A percentile compares a stretch with the other conserved stretches of the same genome.
Evolutionary conservation across 2,329 filamentous ascomycete species (phyloP).

Genomic region (Apiospora saccharicola): DNA sequence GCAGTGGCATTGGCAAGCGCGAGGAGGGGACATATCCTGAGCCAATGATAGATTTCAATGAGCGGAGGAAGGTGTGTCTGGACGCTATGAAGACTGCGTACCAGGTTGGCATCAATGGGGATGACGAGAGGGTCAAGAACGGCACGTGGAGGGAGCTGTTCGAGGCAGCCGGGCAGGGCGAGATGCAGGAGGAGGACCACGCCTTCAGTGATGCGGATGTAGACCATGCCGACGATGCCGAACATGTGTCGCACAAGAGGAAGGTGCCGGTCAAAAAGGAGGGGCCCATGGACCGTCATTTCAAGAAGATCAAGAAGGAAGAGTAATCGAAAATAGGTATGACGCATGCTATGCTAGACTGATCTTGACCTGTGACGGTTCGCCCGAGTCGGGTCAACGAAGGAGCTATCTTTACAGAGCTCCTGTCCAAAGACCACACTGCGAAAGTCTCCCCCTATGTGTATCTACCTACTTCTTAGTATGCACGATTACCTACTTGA

Average conservation of each 20-base stretch:
- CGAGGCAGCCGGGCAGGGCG: constrained; percentile 46
- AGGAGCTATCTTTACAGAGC: background rate
- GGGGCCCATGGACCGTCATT: constrained; percentile 27
- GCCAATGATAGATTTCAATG: constrained; percentile 79
- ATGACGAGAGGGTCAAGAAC: constrained; percentile 66
- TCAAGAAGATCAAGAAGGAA: constrained; percentile 23
- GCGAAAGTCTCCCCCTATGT: background rate
- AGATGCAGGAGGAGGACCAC: constrained; percentile 47
- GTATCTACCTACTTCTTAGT: background rate
- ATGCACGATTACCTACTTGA: background rate
- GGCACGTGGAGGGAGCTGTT: constrained; percentile 63
- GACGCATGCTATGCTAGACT: background rate
- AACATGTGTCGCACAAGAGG: constrained; percentile 39
- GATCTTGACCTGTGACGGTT: background rate
- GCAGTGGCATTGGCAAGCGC: constrained; percentile 44
- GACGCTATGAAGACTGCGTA: constrained; percentile 76
- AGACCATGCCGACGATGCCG: constrained; percentile 39
- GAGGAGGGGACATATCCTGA: constrained; percentile 69
- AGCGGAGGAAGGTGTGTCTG: constrained; percentile 68
- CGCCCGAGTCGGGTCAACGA: background rate
- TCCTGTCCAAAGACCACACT: background rate
- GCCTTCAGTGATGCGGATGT: constrained; percentile 39
- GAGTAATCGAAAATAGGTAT: background rate
- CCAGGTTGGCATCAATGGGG: constrained; percentile 67
- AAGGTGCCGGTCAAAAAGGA: constrained; percentile 35